phyloP scores from a whole-genome alignment of 192 early-diverging fungal genomes.

The Linnemannia schmuckeri region DNA sequence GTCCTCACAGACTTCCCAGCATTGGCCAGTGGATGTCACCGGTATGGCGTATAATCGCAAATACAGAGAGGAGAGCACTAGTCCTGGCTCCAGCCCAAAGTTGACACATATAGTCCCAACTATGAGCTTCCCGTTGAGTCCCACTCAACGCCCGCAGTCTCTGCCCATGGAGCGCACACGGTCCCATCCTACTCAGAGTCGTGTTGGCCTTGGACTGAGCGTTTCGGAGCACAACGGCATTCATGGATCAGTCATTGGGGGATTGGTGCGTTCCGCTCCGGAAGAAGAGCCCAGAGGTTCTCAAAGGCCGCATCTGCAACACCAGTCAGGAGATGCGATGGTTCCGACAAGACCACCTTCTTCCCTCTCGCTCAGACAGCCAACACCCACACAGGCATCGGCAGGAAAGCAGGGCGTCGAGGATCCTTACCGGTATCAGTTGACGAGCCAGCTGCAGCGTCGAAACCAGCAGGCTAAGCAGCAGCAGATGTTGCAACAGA shows the following conservation, averaged over 20 bases:
- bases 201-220: not conserved
- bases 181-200: not conserved
- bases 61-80: not conserved
- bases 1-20: not conserved
- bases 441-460: slow-evolving; percentile 13
- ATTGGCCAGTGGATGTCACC: slow-evolving; percentile 1
- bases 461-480: slow-evolving; percentile 32
- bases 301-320: not conserved
- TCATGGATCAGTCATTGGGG: not conserved
- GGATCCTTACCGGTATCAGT: slow-evolving; percentile 29
- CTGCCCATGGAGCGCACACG: not conserved
- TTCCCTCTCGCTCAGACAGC: not conserved
- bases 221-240: not conserved
- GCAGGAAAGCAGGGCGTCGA: not conserved
- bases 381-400: not conserved
- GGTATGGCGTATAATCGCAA: not conserved
- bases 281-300: not conserved
- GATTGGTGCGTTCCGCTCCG: slow-evolving; percentile 5
- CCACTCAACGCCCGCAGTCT: not conserved
- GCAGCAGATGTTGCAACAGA: slow-evolving; percentile 18
- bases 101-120: not conserved
- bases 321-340: not conserved
- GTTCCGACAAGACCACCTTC: not conserved
- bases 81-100: not conserved
- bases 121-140: not conserved